Evolutionary conservation across 2,329 filamentous ascomycete genomes (phyloP).

Genomic region (Diaporthe aspalathi): DNA sequence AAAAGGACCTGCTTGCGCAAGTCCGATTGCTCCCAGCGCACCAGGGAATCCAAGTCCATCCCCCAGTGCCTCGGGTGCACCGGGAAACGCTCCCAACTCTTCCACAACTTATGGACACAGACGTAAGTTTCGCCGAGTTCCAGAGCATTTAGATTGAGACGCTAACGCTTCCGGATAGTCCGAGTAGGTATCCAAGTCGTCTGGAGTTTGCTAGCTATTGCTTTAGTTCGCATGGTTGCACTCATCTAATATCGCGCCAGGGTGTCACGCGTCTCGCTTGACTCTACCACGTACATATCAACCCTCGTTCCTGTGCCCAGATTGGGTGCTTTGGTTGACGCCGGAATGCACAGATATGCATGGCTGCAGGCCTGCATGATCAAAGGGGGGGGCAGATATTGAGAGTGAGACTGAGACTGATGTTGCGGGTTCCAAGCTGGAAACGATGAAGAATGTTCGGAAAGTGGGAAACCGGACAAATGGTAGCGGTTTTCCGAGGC

Average conservation of each 20-base stretch:
- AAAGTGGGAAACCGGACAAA: too few species aligned
- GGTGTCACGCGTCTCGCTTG: conserved; percentile 3
- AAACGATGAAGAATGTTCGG: background rate
- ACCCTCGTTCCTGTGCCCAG: background rate
- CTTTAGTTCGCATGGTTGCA: conserved; percentile 1
- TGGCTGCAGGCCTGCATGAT: background rate
- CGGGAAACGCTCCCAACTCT: background rate
- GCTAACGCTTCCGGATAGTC: background rate
- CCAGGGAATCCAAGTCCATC: background rate
- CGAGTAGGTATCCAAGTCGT: background rate
- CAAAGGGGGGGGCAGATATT: background rate
- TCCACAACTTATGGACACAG: background rate
- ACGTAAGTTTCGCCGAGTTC: background rate
- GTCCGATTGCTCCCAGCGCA: background rate
- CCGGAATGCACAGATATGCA: background rate
- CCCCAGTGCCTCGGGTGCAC: background rate
- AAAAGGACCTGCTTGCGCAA: background rate
- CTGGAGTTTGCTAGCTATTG: background rate
- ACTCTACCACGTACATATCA: background rate
- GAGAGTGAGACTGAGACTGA: background rate
- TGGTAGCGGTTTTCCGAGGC: background rate
- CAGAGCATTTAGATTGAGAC: background rate
- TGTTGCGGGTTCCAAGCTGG: background rate
- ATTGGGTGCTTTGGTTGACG: background rate
- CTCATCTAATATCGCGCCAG: conserved; percentile 17